Percentiles rank a stretch among this genome's conserved stretches.
Conservation (phyloP, 108 stramenopile genomes). For the Nitzschia sp. region DNA sequence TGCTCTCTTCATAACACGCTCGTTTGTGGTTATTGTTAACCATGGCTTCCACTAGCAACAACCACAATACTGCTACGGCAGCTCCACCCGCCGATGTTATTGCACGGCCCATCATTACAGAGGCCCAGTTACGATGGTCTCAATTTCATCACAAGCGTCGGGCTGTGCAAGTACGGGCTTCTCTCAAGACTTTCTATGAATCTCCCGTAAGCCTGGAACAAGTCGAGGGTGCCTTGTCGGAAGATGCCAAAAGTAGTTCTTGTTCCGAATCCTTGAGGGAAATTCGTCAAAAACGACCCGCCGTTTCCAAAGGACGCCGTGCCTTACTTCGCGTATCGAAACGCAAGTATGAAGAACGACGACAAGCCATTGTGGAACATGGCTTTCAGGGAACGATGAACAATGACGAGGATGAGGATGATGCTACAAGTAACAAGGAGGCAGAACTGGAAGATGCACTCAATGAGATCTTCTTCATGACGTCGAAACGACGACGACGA, state of each 20-base stretch:
- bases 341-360: constrained; percentile 51
- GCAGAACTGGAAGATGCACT: constrained; percentile 4
- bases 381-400: constrained; percentile 38
- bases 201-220: constrained; percentile 41
- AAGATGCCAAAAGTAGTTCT: constrained; percentile 51
- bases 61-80: neutral
- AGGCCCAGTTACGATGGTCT: constrained; percentile 79
- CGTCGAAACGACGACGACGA: constrained; percentile 33
- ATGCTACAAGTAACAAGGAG: constrained; percentile 21
- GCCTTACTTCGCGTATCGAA: constrained; percentile 65
- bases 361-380: constrained; percentile 32
- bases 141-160: constrained; percentile 72
- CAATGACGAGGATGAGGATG: constrained; percentile 28
- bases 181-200: constrained; percentile 49
- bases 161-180: constrained; percentile 46
- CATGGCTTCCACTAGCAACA: no score
- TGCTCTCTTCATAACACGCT: no score
- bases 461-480: constrained; percentile 23
- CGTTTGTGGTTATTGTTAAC: no score
- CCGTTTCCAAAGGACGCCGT: constrained; percentile 51
- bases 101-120: constrained; percentile 37
- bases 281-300: constrained; percentile 15
- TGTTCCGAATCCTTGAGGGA: neutral
- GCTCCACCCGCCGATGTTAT: neutral
- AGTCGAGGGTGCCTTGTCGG: constrained; percentile 51